Conservation (phyloP, 345 rosid genomes). For the Fremontodendron californicum region DNA sequence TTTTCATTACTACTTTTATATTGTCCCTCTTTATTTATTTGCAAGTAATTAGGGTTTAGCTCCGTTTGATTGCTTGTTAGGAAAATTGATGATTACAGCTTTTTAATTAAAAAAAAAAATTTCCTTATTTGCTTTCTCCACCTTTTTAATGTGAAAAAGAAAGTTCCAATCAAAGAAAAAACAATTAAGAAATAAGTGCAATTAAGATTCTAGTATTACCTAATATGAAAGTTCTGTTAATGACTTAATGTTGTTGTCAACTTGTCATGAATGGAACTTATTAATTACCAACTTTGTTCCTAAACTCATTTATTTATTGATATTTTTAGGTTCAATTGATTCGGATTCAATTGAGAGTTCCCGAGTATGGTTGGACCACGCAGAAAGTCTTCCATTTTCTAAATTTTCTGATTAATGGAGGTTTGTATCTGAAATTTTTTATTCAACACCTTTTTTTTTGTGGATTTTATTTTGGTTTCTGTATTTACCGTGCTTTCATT, state of each 20-base stretch:
- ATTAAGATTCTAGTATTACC: background rate
- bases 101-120: too few relatives aligned
- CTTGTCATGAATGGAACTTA: too few relatives aligned
- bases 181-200: background rate
- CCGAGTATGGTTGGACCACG: slow-evolving; percentile 95
- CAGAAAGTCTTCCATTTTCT: slow-evolving; percentile 94
- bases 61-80: background rate
- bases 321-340: slow-evolving; percentile 68
- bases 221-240: too few relatives aligned
- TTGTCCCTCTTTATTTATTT: background rate
- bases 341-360: slow-evolving; percentile 85
- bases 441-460: background rate
- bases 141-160: background rate
- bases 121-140: too few relatives aligned
- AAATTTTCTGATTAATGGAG: slow-evolving; percentile 85
- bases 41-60: background rate
- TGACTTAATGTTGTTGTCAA: background rate
- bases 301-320: slow-evolving; percentile 3
- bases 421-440: slow-evolving; percentile 35
- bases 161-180: background rate
- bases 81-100: too few relatives aligned
- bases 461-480: background rate
- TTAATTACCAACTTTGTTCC: background rate
- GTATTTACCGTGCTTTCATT: slow-evolving; percentile 1
- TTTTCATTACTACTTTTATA: background rate